Base-by-base conservation (phyloP, 371 early-diverging fungal species). In the Saksenaea oblongispora region DNA sequence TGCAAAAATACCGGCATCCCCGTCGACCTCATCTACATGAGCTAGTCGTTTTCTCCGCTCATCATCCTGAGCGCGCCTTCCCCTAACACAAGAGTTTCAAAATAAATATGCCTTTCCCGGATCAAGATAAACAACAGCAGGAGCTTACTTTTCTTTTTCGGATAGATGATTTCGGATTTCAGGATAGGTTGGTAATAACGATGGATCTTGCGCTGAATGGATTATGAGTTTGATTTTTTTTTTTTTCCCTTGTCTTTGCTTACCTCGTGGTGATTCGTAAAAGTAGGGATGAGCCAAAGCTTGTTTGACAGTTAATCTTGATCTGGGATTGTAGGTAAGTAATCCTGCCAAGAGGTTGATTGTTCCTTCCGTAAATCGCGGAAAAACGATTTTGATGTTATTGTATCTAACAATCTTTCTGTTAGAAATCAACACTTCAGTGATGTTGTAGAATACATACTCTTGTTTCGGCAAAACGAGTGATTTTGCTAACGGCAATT, bases 231-330 rank as follows among this genome's bases (percentile, higher is more conserved):
- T n/a, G n/a, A n/a, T 22, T 3, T 14, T 24, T 34, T 27, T 13
- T 56, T 34, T 39, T 13, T 35, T 53, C 58, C 37, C 3, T 31
- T 36, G 41, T 9, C 22, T 28, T 13, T 35, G 24, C 15, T 63
- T 68, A 70, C 70, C 63, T 62, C 75, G 69, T 7, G 93, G 93
- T 7, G 83, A 68, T 65, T 93, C 93, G 24, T 72, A 70, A 69
- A 95, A 93, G 63, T 91, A 95, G 34, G 88, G 74, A 70, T 95
- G 95, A 4, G 80, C 67, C 37, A 95, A 71, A 13, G 96, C 95
- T 58, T 87, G 86, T 41, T 84, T 79, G 15, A 88, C 91, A 4
- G 82, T 80, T 10, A 95, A 66, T 41, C 98, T 87, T 64, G 86
- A 80, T 39, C 71, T 71, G 3, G 97, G 98, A 63, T 92, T 86